phyloP scores from a whole-genome alignment of 768 basidiomycete species.

The Mycena venus region DNA sequence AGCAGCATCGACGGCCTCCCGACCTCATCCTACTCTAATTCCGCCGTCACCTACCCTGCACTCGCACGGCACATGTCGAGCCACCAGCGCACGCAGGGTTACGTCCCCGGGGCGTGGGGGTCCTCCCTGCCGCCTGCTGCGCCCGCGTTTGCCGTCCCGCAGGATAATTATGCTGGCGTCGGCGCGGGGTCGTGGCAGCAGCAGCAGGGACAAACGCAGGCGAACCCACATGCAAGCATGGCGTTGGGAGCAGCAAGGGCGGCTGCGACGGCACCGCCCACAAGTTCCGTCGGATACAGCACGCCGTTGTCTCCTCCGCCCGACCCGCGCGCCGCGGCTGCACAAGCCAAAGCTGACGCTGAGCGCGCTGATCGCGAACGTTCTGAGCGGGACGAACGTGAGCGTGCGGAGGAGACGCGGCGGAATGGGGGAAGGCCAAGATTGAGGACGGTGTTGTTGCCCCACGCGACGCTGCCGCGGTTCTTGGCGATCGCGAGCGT shows the following conservation, averaged over 20 bases:
- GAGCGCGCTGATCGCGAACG: neutral
- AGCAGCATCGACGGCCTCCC: constrained; percentile 7
- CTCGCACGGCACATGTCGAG: constrained; percentile 28
- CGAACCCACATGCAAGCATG: neutral
- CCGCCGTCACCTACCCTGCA: constrained; percentile 20
- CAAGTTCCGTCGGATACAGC: neutral
- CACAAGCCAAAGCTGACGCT: neutral
- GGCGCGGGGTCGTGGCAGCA: neutral
- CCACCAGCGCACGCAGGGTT: constrained; percentile 33
- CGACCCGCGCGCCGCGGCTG: neutral
- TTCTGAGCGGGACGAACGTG: neutral
- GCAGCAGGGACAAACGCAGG: neutral
- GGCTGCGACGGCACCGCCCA: neutral
- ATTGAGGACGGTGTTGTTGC: constrained; percentile 52
- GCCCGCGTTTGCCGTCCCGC: neutral
- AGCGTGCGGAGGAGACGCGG: neutral
- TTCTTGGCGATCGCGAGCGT: constrained; percentile 83
- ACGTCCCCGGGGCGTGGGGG: constrained; percentile 30
- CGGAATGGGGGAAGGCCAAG: neutral
- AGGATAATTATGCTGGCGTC: neutral
- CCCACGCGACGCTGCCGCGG: constrained; percentile 75
- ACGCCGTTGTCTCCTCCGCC: neutral
- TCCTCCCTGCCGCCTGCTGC: constrained; percentile 12
- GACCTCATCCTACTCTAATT: neutral
- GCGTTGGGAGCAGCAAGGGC: constrained; percentile 11